Evolutionary conservation across 768 basidiomycete genomes (phyloP).

Genomic region (Mycena sanguinolenta): DNA sequence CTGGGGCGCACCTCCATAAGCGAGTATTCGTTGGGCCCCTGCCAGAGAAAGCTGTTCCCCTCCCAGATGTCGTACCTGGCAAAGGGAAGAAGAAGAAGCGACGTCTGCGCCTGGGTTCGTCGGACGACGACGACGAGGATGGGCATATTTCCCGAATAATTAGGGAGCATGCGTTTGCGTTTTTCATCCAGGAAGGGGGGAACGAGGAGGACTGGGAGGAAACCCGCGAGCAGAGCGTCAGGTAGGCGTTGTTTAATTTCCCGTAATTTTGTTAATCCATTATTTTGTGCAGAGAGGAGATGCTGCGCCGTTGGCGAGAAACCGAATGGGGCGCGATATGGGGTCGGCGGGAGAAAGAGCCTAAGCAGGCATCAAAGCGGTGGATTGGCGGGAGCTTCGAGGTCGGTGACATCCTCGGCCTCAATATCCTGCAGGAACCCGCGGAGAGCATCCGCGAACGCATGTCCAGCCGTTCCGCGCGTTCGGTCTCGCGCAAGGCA

Average conservation of each 20-base stretch:
- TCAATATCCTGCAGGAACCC: constrained; percentile 65
- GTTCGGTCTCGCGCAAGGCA: constrained; percentile 1
- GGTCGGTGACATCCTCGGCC: constrained; percentile 81
- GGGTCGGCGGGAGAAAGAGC: constrained; percentile 49
- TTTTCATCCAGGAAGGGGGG: constrained; percentile 77
- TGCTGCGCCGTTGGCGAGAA: constrained; percentile 72
- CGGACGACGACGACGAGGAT: constrained; percentile 52
- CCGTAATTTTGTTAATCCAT: not conserved
- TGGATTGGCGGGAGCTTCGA: constrained; percentile 87
- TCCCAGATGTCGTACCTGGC: constrained; percentile 47
- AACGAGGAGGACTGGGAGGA: constrained; percentile 77
- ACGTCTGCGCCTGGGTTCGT: constrained; percentile 40
- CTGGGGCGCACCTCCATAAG: constrained; percentile 48
- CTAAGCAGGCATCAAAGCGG: constrained; percentile 42
- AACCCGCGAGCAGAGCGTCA: constrained; percentile 59
- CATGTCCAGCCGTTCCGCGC: constrained; percentile 31
- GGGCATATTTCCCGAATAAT: constrained; percentile 62
- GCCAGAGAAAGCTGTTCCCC: constrained; percentile 70
- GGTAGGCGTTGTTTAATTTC: constrained; percentile 8
- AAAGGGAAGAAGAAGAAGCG: constrained; percentile 48
- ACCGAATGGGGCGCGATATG: constrained; percentile 74
- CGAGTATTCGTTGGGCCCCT: constrained; percentile 84
- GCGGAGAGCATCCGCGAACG: constrained; percentile 35
- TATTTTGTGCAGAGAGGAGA: constrained; percentile 57
- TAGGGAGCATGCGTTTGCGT: constrained; percentile 70